A percentile compares a stretch with the other conserved stretches of the same genome.
phyloP scores from a whole-genome alignment of 495 filamentous ascomycete species.

The Tuber indicum region DNA sequence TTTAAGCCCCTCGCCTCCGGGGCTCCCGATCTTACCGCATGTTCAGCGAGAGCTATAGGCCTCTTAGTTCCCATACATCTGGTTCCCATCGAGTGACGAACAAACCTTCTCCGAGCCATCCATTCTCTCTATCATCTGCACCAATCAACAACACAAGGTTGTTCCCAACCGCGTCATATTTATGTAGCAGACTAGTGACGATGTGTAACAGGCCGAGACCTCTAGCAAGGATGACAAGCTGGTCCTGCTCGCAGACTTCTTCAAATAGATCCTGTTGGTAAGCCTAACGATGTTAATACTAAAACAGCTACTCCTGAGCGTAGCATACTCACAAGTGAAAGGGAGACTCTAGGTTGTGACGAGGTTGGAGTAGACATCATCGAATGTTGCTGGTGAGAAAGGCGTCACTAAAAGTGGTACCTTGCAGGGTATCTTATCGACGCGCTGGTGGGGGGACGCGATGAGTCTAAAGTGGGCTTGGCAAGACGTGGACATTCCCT shows the following conservation, averaged over 20 bases:
- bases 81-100: not conserved
- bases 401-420: not conserved
- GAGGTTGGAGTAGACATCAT: slow-evolving; percentile 28
- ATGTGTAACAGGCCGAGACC: slow-evolving; percentile 86
- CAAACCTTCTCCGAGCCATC: slow-evolving; percentile 76
- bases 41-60: slow-evolving; percentile 70
- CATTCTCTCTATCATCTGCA: slow-evolving; percentile 90
- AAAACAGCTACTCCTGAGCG: not conserved
- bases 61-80: slow-evolving; percentile 5
- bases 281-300: slow-evolving; percentile 47
- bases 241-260: slow-evolving; percentile 84
- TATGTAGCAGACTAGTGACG: slow-evolving; percentile 88
- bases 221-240: slow-evolving; percentile 81
- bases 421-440: not conserved
- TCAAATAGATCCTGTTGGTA: slow-evolving; percentile 90
- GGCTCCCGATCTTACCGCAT: slow-evolving; percentile 74
- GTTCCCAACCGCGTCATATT: slow-evolving; percentile 91
- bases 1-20: slow-evolving; percentile 76
- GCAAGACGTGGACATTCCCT: not conserved
- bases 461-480: not conserved
- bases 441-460: not conserved
- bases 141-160: slow-evolving; percentile 84
- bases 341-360: slow-evolving; percentile 77
- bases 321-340: slow-evolving; percentile 64
- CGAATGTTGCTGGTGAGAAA: not conserved